Conservation (phyloP, 139 green algal species). For the Zygnema circumcarinatum region DNA sequence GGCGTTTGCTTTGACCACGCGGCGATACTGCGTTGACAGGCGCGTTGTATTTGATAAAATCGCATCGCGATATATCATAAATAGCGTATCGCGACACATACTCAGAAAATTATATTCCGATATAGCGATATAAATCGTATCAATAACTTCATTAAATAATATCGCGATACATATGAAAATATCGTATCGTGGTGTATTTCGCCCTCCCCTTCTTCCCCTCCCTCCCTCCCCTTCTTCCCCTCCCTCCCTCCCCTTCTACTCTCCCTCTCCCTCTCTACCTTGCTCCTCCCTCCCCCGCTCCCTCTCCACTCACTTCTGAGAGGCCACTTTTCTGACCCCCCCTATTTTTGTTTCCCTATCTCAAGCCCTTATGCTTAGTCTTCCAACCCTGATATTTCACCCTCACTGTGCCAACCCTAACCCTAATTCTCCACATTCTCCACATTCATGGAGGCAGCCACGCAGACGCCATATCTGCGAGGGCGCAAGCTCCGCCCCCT, state of each 20-base stretch:
- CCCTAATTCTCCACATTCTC: background rate
- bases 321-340: background rate
- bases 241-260: background rate
- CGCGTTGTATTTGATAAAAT: too few relatives aligned
- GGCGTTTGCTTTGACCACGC: too few relatives aligned
- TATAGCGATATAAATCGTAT: too few relatives aligned
- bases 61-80: too few relatives aligned
- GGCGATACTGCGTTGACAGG: too few relatives aligned
- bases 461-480: background rate
- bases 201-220: background rate
- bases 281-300: background rate
- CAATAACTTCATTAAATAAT: too few relatives aligned
- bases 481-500: slow-evolving; percentile 1
- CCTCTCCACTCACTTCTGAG: background rate
- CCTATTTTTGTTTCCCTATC: background rate
- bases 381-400: background rate
- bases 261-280: background rate
- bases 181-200: too few relatives aligned
- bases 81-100: too few relatives aligned
- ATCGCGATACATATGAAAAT: too few relatives aligned
- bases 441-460: background rate
- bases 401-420: background rate
- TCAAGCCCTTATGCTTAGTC: background rate
- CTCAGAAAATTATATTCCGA: too few relatives aligned
- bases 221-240: background rate